Percentiles rank a stretch among this genome's conserved stretches.
These are phyloP conservation scores for Sporothrix luriei DNA, from an alignment of 2,329 filamentous ascomycete species.

Conservation along the genomic window DNA sequence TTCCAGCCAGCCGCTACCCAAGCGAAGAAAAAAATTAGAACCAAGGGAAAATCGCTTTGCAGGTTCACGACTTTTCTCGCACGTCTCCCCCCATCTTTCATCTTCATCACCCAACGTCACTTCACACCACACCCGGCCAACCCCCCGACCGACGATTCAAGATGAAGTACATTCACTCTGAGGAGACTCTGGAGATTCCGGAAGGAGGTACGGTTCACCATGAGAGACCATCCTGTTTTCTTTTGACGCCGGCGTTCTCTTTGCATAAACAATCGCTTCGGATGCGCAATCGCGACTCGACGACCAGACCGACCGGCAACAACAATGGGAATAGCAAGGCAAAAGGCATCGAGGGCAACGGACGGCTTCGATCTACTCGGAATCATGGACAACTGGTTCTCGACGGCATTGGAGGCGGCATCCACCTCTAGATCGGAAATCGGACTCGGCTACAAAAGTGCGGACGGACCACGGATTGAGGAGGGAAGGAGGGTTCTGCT, in stretches of 20 bases:
- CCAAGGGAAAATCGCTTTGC: conserved; percentile 29
- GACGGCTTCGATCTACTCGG: background rate
- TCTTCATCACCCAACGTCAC: conserved; percentile 33
- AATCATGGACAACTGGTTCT: too few relatives aligned
- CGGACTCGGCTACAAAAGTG: background rate
- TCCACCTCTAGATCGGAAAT: background rate
- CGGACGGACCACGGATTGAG: background rate
- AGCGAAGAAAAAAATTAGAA: conserved; percentile 31
- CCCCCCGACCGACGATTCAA: conserved; percentile 58
- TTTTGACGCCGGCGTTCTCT: conserved; percentile 13
- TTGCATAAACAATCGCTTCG: conserved; percentile 7
- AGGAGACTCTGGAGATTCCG: conserved; percentile 93
- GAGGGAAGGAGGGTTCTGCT: background rate
- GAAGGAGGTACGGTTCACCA: conserved; percentile 73
- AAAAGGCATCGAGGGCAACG: background rate
- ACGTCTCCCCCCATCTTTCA: conserved; percentile 25
- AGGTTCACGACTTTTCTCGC: conserved; percentile 30
- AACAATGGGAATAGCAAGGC: conserved; percentile 4
- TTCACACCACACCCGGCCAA: conserved; percentile 30
- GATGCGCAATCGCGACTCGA: conserved; percentile 28
- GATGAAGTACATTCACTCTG: conserved; percentile 99
- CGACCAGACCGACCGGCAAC: conserved; percentile 9
- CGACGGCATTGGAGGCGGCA: background rate
- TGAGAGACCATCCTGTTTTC: background rate
- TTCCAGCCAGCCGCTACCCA: conserved; percentile 22